These are phyloP conservation scores for Samsoniella hepiali DNA, from an alignment of 2,329 filamentous ascomycete genomes.

Conservation along the genomic window DNA sequence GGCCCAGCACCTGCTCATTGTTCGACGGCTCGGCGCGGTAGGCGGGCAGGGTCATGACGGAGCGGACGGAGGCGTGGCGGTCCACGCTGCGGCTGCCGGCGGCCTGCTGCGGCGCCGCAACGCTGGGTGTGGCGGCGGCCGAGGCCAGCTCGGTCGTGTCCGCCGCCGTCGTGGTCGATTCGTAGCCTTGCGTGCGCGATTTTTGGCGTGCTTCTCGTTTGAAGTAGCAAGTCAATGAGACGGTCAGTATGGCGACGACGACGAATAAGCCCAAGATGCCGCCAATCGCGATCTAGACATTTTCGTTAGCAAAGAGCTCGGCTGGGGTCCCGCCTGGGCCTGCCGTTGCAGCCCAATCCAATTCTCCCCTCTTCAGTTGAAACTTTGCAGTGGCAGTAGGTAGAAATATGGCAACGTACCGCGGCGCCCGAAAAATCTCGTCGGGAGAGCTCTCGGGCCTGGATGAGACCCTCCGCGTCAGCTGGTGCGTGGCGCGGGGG, in stretches of 20 bases:
- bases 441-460: background rate
- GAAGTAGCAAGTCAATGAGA: background rate
- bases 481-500: background rate
- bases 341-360: background rate
- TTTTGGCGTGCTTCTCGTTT: background rate
- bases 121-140: background rate
- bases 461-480: constrained; percentile 8
- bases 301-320: background rate
- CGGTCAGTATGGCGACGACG: background rate
- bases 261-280: background rate
- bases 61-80: constrained; percentile 80
- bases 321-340: too few relatives aligned
- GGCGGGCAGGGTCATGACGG: constrained; percentile 88
- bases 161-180: constrained; percentile 1
- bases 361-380: background rate
- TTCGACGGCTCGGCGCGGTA: constrained; percentile 73
- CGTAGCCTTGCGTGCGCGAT: constrained; percentile 12
- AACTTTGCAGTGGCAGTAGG: background rate
- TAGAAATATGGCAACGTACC: background rate
- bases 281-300: constrained; percentile 1
- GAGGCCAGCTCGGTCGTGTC: constrained; percentile 12
- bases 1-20: constrained; percentile 76
- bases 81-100: constrained; percentile 50
- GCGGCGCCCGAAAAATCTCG: constrained; percentile 1
- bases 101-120: constrained; percentile 1